Evolutionary conservation across 257 asterid genomes (phyloP).

Genomic region (Salvia splendens): DNA sequence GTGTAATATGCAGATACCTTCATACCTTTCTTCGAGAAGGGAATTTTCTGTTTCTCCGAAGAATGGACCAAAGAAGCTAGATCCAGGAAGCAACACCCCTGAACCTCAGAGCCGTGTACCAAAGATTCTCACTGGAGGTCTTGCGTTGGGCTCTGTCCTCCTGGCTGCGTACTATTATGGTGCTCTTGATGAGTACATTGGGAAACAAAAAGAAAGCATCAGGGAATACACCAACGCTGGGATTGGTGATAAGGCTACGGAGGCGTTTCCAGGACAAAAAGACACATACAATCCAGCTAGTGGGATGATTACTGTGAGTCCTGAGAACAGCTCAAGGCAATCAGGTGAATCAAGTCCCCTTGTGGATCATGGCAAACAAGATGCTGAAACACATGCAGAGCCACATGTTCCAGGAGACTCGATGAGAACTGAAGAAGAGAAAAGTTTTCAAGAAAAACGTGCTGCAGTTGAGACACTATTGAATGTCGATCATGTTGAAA

Average conservation of each 20-base stretch:
- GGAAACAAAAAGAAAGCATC: slow-evolving; percentile 50
- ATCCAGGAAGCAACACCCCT: slow-evolving; percentile 45
- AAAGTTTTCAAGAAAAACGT: slow-evolving; percentile 43
- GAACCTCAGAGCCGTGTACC: slow-evolving; percentile 54
- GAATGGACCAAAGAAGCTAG: slow-evolving; percentile 46
- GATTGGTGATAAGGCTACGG: slow-evolving; percentile 28
- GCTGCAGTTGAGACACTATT: slow-evolving; percentile 34
- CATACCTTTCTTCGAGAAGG: slow-evolving; percentile 82
- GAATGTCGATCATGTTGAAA: slow-evolving; percentile 40
- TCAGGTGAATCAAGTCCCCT: slow-evolving; percentile 38
- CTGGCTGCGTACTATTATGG: slow-evolving; percentile 73
- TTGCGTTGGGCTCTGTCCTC: slow-evolving; percentile 65
- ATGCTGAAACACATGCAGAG: slow-evolving; percentile 43
- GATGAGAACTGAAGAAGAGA: slow-evolving; percentile 42
- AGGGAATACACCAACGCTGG: slow-evolving; percentile 39
- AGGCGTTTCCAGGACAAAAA: slow-evolving; percentile 37
- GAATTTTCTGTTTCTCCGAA: slow-evolving; percentile 58
- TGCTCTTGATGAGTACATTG: slow-evolving; percentile 56
- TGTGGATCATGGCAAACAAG: slow-evolving; percentile 46
- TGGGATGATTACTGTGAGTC: slow-evolving; percentile 33
- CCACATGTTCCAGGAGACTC: slow-evolving; percentile 42
- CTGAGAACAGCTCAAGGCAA: slow-evolving; percentile 37
- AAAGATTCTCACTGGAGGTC: slow-evolving; percentile 63
- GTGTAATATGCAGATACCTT: slow-evolving; percentile 64
- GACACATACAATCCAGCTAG: slow-evolving; percentile 37